Evolutionary conservation across 2,329 filamentous ascomycete species (phyloP).

Genomic region (Myriangium duriaei): DNA sequence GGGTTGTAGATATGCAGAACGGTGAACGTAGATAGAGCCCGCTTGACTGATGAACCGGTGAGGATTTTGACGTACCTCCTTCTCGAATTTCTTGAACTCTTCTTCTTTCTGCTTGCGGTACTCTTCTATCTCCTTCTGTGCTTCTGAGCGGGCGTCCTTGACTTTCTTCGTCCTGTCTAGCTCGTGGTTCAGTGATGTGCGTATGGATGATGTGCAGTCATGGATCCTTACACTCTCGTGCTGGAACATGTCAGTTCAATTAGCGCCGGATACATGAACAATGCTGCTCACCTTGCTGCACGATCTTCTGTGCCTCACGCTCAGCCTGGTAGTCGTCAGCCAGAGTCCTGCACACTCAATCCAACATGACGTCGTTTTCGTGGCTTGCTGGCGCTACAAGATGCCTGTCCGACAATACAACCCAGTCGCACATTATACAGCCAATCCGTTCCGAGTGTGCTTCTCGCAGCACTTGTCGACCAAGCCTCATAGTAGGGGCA

Average conservation of each 20-base stretch:
- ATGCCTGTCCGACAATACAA: too few species aligned
- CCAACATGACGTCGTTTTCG: neutral
- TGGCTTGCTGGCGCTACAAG: too few species aligned
- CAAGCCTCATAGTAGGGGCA: too few species aligned
- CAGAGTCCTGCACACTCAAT: constrained; percentile 1
- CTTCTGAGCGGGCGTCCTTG: constrained; percentile 90
- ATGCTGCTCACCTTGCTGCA: constrained; percentile 68
- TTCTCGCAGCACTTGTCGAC: too few species aligned
- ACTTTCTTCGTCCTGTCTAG: constrained; percentile 89
- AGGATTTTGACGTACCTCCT: constrained; percentile 42
- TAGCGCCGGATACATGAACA: neutral
- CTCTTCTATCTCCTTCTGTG: constrained; percentile 93
- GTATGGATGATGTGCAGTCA: constrained; percentile 1
- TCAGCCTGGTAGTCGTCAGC: constrained; percentile 60
- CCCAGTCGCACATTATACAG: neutral
- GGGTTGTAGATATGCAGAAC: too few species aligned
- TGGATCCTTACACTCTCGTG: constrained; percentile 64
- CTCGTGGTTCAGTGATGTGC: constrained; percentile 12
- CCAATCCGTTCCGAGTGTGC: too few species aligned
- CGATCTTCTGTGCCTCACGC: constrained; percentile 97
- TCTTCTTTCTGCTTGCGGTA: constrained; percentile 83
- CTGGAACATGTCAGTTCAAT: constrained; percentile 32
- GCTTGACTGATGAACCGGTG: neutral
- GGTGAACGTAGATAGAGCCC: too few species aligned
- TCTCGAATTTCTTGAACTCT: constrained; percentile 90